These are phyloP conservation scores for Apiospora marii DNA, from an alignment of 2,329 filamentous ascomycete genomes.

Conservation along the genomic window DNA sequence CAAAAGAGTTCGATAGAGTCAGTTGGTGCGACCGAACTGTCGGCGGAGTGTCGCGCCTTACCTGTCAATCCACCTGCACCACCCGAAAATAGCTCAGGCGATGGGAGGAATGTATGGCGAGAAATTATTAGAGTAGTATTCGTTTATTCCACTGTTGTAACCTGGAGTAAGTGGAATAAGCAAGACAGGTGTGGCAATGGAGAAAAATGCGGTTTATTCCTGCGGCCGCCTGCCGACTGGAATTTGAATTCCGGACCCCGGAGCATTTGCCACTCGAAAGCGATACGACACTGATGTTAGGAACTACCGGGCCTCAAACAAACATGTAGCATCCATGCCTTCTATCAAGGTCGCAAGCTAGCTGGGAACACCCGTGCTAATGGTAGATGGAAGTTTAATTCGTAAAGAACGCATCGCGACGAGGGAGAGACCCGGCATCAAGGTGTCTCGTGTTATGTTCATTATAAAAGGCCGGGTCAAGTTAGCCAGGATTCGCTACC, in stretches of 20 bases:
- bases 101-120: neutral
- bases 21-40: neutral
- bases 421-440: neutral
- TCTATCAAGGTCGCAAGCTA: neutral
- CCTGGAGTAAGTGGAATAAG: no score
- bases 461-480: neutral
- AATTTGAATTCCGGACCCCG: neutral
- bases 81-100: neutral
- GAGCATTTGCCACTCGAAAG: neutral
- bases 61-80: neutral
- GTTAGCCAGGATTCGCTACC: neutral
- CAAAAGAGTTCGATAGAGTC: neutral
- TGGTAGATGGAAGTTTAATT: neutral
- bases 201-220: no score
- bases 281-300: neutral
- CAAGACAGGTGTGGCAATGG: no score
- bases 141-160: neutral
- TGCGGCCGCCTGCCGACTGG: neutral
- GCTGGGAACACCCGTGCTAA: neutral
- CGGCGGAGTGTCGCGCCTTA: neutral
- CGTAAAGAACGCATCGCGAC: neutral
- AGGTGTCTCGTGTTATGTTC: neutral
- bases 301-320: neutral
- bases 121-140: no score
- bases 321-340: neutral